Percentiles rank a stretch among this genome's conserved stretches.
These are phyloP conservation scores for Crithidia thermophila DNA, from an alignment of 208 protist genomes.

Conservation along the genomic window DNA sequence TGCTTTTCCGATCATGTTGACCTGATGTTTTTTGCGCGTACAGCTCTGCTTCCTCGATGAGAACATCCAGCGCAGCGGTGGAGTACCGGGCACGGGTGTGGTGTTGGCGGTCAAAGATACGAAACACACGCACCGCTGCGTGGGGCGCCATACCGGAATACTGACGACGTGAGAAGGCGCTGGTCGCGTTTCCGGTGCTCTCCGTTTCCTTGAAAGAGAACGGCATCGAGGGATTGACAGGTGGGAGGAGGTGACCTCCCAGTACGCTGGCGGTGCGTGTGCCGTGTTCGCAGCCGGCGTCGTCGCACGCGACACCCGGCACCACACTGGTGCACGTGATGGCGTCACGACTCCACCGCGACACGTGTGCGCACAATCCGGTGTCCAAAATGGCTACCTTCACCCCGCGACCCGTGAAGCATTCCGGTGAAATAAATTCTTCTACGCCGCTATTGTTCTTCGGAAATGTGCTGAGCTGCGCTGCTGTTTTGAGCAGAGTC, in stretches of 20 bases:
- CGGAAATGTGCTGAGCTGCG: background rate
- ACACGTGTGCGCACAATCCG: constrained; percentile 37
- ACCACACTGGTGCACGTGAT: constrained; percentile 66
- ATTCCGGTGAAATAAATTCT: background rate
- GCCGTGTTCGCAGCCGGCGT: constrained; percentile 94
- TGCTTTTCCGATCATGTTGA: constrained; percentile 22
- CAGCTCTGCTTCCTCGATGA: constrained; percentile 21
- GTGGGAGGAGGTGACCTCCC: constrained; percentile 46
- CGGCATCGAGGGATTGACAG: background rate
- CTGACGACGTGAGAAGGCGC: background rate
- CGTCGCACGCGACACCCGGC: constrained; percentile 52
- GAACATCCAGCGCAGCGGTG: constrained; percentile 88
- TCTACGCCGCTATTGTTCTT: background rate
- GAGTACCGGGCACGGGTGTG: constrained; percentile 94
- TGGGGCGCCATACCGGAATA: constrained; percentile 26
- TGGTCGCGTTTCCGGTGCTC: background rate
- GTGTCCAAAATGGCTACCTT: constrained; percentile 70
- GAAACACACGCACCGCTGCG: constrained; percentile 89
- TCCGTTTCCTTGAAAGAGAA: background rate
- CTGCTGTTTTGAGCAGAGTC: background rate
- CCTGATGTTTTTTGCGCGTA: constrained; percentile 9
- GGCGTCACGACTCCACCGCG: constrained; percentile 24
- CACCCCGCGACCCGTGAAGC: constrained; percentile 52
- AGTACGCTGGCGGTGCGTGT: constrained; percentile 97
- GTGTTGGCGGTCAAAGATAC: constrained; percentile 93